Base-by-base conservation (phyloP, 2,329 filamentous ascomycete species). In the Claviceps sp. region DNA sequence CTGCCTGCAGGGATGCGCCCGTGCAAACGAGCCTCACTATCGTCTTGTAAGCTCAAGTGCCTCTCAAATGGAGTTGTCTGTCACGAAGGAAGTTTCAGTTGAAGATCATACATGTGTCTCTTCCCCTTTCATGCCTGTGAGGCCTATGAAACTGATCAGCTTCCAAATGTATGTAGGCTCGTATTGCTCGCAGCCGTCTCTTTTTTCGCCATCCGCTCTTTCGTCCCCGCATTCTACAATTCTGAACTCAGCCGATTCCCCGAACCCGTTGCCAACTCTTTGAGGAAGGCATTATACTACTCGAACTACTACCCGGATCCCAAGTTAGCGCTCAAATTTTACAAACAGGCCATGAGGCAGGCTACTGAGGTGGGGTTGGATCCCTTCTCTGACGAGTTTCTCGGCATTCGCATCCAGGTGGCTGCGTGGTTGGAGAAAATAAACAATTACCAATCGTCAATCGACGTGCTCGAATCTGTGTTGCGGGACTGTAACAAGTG, bases 211-310 rank as follows among this genome's bases (percentile, higher is more conserved):
- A 59, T 68, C 34, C 60, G 61, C 54, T 63, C 73, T 48, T 80
- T 79, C 65, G 74, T 77, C 56, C 68, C 68, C 57, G 77, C 77
- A 57, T 81, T 80, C 63, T 74, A 80, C 60, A 71, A 74, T 50
- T 62, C 68, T 30, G 72, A 79, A 53, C 78, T 80, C 59, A 79
- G 75, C 49, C 71, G 68, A 54, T 81, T 75, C 63, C 87, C 87
- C 2, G 79, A 85, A 43, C 75, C 81, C 1, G 81, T 91, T 38
- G 86, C 86, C 10, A 83, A 85, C 60, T 82, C 87, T 55, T 75
- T 98, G 47, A 87, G 93, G 37, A 80, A 83, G 58, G 93, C 89
- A 0, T 72, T 97, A 26, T 96, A 91, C 70, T 95, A 88, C 68
- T 87, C 84, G 58, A 90, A 93, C 61, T 79, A 85, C 57, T 75